Base-by-base conservation (phyloP, 2,329 filamentous ascomycete species). In the Fusarium azukiicola region DNA sequence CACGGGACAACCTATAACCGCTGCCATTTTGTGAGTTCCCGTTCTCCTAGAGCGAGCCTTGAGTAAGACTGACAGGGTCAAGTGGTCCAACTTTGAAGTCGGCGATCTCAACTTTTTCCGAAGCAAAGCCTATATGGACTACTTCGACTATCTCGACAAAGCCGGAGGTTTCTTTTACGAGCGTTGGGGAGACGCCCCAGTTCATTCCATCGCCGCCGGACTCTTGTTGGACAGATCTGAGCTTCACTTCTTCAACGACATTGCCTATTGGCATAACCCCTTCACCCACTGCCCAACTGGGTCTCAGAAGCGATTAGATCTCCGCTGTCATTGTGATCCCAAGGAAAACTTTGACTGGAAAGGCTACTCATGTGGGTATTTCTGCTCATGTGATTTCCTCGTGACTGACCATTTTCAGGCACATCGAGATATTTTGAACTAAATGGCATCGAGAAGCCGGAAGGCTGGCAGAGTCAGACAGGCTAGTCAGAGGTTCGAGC, bases 331-430 rank as follows among this genome's bases (percentile, higher is more conserved):
- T 88, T 99, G 98, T 90, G 97, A 99, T 85, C 97, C 98, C 12
- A 95, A 95, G 84, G 96, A 99, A 74, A 99, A 99, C 90, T 99
- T 99, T 91, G 98, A 99, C 89, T 99, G 98, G 98, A 99, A 98
- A 88, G 96, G 96, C 68, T 99, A 99, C 87, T 98, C 96, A 86
- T 99, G 97, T 98, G 93, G 90, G 96, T 32, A 38, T 67, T 32
- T 6, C 3, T 23, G 2, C 4, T 8, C 5, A 16, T 6, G 3
- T 6, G 19, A 47, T 19, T 54, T 52, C 12, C 19, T 52, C 7
- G n/a, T 74, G 82, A 66, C 82, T 63, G 5, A 19, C n/a, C 14
- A 13, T 10, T 67, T 14, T 14, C 40, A 88, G 87, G 87, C 81
- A 99, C 97, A 69, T 93, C 96, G 46, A 94, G 95, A 82, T 99